Percentiles rank a stretch among this genome's conserved stretches.
Conservation (phyloP, 2,329 filamentous ascomycete genomes). For the Aspergillus brunneoviolaceus region DNA sequence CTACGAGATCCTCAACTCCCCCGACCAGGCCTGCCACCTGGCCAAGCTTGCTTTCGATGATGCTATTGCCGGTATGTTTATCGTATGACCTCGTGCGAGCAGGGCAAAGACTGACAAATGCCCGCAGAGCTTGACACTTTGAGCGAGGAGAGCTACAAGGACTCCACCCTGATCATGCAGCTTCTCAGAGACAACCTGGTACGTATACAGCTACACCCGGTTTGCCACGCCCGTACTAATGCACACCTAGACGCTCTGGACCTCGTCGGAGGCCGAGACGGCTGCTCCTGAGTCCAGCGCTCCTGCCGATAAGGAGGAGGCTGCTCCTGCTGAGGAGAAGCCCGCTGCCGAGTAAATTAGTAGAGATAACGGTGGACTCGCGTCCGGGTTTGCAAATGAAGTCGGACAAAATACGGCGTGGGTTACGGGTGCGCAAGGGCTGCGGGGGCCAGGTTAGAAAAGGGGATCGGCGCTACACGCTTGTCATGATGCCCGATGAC, state of each 20-base stretch:
- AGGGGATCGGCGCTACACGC: background rate
- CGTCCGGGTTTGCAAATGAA: slow-evolving; percentile 22
- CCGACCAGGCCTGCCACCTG: slow-evolving; percentile 96
- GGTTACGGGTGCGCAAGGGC: slow-evolving; percentile 13
- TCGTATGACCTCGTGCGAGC: background rate
- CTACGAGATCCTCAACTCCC: slow-evolving; percentile 99
- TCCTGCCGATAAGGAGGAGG: slow-evolving; percentile 45
- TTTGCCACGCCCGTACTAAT: slow-evolving; percentile 27
- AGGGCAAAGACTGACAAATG: slow-evolving; percentile 27
- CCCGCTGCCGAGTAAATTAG: slow-evolving; percentile 42
- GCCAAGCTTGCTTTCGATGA: slow-evolving; percentile 96
- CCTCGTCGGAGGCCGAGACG: slow-evolving; percentile 94
- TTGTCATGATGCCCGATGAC: background rate
- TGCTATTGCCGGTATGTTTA: slow-evolving; percentile 74
- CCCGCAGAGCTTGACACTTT: slow-evolving; percentile 84
- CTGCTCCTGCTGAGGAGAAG: slow-evolving; percentile 44
- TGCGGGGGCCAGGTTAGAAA: slow-evolving; percentile 4
- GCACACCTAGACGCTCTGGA: slow-evolving; percentile 83
- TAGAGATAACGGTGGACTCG: slow-evolving; percentile 33
- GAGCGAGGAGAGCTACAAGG: slow-evolving; percentile 99
- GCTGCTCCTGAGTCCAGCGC: slow-evolving; percentile 52
- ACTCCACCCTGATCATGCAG: slow-evolving; percentile 98
- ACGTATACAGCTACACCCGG: slow-evolving; percentile 35
- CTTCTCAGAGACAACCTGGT: slow-evolving; percentile 95
- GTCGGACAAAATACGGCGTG: slow-evolving; percentile 11